Percentiles rank a stretch among this genome's conserved stretches.
These are phyloP conservation scores for Yamadazyma ubonensis DNA, from an alignment of 805 yeast species.

Conservation along the genomic window DNA sequence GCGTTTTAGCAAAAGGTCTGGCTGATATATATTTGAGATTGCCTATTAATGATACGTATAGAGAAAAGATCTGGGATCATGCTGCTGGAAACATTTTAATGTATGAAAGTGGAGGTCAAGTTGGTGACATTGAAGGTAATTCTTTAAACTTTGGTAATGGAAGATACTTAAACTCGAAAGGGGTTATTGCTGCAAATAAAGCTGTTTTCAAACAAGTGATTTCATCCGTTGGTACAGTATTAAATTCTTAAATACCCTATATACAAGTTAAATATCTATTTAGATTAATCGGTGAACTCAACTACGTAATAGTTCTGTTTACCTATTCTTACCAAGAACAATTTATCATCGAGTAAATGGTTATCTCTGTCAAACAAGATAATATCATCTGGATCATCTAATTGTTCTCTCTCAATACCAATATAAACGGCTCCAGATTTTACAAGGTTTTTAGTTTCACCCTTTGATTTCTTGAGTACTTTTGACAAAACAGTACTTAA, in stretches of 20 bases:
- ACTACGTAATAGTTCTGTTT: constrained; percentile 64
- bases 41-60: constrained; percentile 71
- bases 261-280: constrained; percentile 5
- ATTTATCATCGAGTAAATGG: constrained; percentile 55
- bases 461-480: constrained; percentile 48
- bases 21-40: constrained; percentile 90
- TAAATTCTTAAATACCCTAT: constrained; percentile 9
- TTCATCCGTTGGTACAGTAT: constrained; percentile 40
- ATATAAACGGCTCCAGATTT: constrained; percentile 70
- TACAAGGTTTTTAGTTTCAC: constrained; percentile 62
- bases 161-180: constrained; percentile 76
- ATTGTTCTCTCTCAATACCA: constrained; percentile 59
- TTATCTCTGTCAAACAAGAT: constrained; percentile 46
- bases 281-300: constrained; percentile 26
- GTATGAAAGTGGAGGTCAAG: constrained; percentile 87
- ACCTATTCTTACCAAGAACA: constrained; percentile 72
- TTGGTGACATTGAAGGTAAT: constrained; percentile 78
- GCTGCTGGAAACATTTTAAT: constrained; percentile 92
- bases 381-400: constrained; percentile 47
- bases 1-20: constrained; percentile 84
- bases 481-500: constrained; percentile 54
- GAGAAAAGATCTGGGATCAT: constrained; percentile 98
- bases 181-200: constrained; percentile 81
- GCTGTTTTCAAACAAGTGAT: constrained; percentile 51
- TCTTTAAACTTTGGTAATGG: constrained; percentile 83